A percentile compares a stretch with the other conserved stretches of the same genome.
phyloP scores from a whole-genome alignment of 352 stramenopile species.

The Phytophthora sansomeana region DNA sequence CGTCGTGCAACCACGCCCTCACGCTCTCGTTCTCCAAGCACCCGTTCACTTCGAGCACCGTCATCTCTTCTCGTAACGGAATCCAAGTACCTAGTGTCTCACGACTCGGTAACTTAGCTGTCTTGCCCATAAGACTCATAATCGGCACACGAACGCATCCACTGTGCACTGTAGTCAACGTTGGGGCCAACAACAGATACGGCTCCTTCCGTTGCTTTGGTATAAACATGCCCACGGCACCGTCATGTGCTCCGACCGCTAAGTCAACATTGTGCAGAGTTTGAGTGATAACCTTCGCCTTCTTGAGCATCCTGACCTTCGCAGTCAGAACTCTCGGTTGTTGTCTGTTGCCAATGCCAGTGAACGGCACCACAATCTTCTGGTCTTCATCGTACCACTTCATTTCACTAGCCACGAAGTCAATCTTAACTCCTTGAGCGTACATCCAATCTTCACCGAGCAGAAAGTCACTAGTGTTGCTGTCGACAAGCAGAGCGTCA shows the following conservation, averaged over 20 bases:
- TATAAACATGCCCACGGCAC: not conserved
- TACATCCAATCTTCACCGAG: too few species aligned
- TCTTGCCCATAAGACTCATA: not conserved
- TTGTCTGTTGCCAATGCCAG: not conserved
- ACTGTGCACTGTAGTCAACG: not conserved
- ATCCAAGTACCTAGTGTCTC: conserved; percentile 2
- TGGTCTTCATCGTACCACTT: conserved; percentile 5
- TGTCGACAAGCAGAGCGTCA: conserved; percentile 1
- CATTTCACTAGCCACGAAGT: conserved; percentile 4
- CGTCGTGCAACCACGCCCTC: not conserved
- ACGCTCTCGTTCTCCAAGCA: not conserved
- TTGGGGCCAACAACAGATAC: not conserved
- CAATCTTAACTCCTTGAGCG: not conserved
- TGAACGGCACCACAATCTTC: conserved; percentile 6
- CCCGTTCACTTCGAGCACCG: not conserved
- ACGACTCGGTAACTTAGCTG: not conserved
- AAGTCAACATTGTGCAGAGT: too few species aligned
- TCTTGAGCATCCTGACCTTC: not conserved
- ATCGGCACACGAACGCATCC: not conserved
- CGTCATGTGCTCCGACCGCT: not conserved
- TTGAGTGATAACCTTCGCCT: not conserved
- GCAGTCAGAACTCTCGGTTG: not conserved
- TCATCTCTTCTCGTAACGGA: not conserved
- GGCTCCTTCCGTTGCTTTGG: not conserved
- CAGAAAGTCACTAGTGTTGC: not conserved